Evolutionary conservation across 305 asterid genomes (phyloP).

Genomic region (Plantago lanceolata): DNA sequence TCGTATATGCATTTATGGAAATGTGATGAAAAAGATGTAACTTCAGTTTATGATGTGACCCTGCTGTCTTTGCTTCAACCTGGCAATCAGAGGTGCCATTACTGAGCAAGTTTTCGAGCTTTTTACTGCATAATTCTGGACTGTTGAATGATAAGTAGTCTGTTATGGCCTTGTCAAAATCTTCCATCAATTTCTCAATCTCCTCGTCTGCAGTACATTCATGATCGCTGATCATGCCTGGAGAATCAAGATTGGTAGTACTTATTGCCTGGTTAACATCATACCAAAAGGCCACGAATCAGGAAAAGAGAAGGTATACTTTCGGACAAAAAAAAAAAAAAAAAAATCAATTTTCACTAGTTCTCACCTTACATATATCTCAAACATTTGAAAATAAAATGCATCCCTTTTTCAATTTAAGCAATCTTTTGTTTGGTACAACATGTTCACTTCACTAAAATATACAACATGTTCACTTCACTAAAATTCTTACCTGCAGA

Average conservation of each 20-base stretch:
- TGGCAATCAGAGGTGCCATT: conserved; percentile 23
- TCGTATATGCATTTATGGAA: conserved; percentile 49
- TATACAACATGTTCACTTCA: neutral
- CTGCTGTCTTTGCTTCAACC: conserved; percentile 6
- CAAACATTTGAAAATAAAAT: neutral
- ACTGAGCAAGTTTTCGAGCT: conserved; percentile 57
- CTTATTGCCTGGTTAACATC: conserved; percentile 45
- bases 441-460: too few relatives aligned
- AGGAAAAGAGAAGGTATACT: too few relatives aligned
- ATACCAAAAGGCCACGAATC: too few relatives aligned
- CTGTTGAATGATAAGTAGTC: conserved; percentile 42
- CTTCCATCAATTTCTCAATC: conserved; percentile 30
- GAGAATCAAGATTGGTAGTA: conserved; percentile 12
- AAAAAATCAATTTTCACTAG: too few relatives aligned
- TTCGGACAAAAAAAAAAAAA: too few relatives aligned
- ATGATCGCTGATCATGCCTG: conserved; percentile 11
- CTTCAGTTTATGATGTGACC: conserved; percentile 19
- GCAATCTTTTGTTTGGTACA: neutral
- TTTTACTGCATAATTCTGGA: conserved; percentile 43
- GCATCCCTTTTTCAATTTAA: neutral
- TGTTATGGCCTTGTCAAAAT: conserved; percentile 34
- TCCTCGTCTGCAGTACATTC: conserved; percentile 13
- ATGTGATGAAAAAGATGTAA: conserved; percentile 47
- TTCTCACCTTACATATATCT: too few relatives aligned
- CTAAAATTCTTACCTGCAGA: conserved; percentile 45